These are phyloP conservation scores for Choiromyces venosus DNA, from an alignment of 495 filamentous ascomycete species.

Conservation along the genomic window DNA sequence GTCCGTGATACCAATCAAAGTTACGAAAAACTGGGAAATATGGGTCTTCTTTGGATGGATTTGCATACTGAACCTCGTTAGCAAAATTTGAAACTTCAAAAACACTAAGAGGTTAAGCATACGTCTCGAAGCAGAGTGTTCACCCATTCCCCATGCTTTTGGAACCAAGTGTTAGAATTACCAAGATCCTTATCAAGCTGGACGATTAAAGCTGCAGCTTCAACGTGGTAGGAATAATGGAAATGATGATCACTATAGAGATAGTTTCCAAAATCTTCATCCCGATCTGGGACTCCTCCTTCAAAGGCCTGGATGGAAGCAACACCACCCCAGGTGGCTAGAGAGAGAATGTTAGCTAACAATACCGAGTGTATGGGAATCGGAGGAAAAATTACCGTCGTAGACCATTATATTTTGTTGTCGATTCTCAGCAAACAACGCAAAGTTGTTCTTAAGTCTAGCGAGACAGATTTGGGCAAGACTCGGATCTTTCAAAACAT, in stretches of 20 bases:
- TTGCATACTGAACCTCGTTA: slow-evolving; percentile 47
- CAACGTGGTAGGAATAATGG: slow-evolving; percentile 73
- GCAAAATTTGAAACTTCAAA: neutral
- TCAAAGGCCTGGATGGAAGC: slow-evolving; percentile 71
- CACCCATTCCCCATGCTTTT: slow-evolving; percentile 16
- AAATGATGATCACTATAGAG: slow-evolving; percentile 96
- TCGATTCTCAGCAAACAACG: slow-evolving; percentile 64
- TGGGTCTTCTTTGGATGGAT: slow-evolving; percentile 62
- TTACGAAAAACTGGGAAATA: slow-evolving; percentile 75
- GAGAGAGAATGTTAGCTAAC: slow-evolving; percentile 66
- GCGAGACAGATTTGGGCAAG: slow-evolving; percentile 54
- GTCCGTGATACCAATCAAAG: slow-evolving; percentile 93
- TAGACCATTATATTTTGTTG: slow-evolving; percentile 75
- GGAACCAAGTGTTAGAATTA: slow-evolving; percentile 59
- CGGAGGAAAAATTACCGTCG: slow-evolving; percentile 67
- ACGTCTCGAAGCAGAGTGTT: slow-evolving; percentile 71
- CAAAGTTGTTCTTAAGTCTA: slow-evolving; percentile 51
- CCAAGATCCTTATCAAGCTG: slow-evolving; percentile 55
- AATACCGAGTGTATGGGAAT: slow-evolving; percentile 71
- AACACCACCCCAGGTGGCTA: slow-evolving; percentile 69
- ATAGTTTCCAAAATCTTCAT: slow-evolving; percentile 6
- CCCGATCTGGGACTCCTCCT: slow-evolving; percentile 56
- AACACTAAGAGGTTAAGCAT: neutral
- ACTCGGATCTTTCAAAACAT: slow-evolving; percentile 45
- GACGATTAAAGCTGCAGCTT: slow-evolving; percentile 76